Evolutionary conservation across 1,284 basidiomycete genomes (phyloP).

Genomic region (Caloboletus firmus): DNA sequence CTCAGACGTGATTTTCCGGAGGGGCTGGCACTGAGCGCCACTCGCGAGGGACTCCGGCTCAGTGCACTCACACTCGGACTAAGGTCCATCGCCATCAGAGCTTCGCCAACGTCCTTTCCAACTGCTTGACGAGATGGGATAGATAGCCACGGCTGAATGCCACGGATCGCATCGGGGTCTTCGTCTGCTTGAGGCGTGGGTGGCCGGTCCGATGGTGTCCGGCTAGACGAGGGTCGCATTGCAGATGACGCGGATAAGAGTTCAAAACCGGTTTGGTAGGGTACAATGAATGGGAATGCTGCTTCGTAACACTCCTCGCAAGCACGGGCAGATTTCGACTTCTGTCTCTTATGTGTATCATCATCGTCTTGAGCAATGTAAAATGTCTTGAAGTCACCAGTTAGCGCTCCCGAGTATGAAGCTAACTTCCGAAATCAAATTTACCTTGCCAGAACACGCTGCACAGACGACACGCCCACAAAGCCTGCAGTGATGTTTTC

Average conservation of each 20-base stretch:
- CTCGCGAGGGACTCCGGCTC: conserved; percentile 30
- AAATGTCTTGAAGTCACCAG: conserved; percentile 58
- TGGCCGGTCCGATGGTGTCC: conserved; percentile 16
- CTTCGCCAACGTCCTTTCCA: conserved; percentile 27
- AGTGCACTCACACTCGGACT: conserved; percentile 7
- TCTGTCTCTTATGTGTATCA: conserved; percentile 45
- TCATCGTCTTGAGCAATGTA: conserved; percentile 60
- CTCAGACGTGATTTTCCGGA: conserved; percentile 29
- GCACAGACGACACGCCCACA: conserved; percentile 89
- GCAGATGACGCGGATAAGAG: conserved; percentile 2
- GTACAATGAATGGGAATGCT: conserved; percentile 67
- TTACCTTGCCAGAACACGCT: conserved; percentile 75
- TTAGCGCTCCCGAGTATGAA: neutral
- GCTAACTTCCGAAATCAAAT: conserved; percentile 21
- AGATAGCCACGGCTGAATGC: conserved; percentile 36
- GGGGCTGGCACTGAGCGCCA: conserved; percentile 22
- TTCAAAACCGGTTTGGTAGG: conserved; percentile 17
- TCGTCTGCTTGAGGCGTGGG: conserved; percentile 26
- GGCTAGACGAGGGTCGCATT: conserved; percentile 5
- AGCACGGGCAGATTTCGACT: conserved; percentile 70
- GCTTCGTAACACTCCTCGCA: conserved; percentile 86
- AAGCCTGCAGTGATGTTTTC: conserved; percentile 88
- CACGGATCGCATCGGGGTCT: conserved; percentile 3
- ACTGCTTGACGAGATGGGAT: conserved; percentile 25
- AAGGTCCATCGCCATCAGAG: conserved; percentile 45